Evolutionary conservation across 1,139 yeast species (phyloP), one percentile per base, ranked within the genome.

Genomic region (Saccharomyces hybrid): DNA sequence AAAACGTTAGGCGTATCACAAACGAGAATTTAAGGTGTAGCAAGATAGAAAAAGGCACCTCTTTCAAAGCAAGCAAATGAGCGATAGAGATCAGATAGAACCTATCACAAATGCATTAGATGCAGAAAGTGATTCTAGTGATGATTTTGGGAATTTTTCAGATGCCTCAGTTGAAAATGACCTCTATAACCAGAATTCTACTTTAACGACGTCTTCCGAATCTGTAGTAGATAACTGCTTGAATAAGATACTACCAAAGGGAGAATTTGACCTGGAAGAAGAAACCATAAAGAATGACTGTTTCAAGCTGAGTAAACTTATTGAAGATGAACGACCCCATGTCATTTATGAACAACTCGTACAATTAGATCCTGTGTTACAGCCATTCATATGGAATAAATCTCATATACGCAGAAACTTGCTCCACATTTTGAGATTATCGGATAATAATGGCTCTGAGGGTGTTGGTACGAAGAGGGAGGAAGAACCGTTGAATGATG

Each of bases 121-220:
- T 1, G 56, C 54, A 50, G 62, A 57, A 23, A 61, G 63, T 47
- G 64, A 58, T 47, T 16, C 44, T 16, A 38, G 44, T 38, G 65
- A 66, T 32, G 70, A 65, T 54, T 67, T 67, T 55, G 71, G 70
- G 25, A 65, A 61, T 48, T 67, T 67, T 50, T 66, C 69, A n/a
- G 70, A 66, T 56, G 69, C 68, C 1, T 64, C 69, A 6, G 52
- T 62, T 52, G 67, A 62, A 48, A 47, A 52, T 13, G 60, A 38
- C 25, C 44, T 38, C 13, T 38, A 38, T 38, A 20, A 38, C 44
- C 44, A 38, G n/a, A 25, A 38, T 38, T 38, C 44, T 20, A 5
- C 25, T 5, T 11, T 20, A 16, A 4, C 25, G 25, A 38, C 20
- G 20, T 38, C 44, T 38, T 38, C 44, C 3, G 26, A 44, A 8